These are phyloP conservation scores for Nicotiana benthamiana DNA, from an alignment of 257 asterid species.

Conservation along the genomic window DNA sequence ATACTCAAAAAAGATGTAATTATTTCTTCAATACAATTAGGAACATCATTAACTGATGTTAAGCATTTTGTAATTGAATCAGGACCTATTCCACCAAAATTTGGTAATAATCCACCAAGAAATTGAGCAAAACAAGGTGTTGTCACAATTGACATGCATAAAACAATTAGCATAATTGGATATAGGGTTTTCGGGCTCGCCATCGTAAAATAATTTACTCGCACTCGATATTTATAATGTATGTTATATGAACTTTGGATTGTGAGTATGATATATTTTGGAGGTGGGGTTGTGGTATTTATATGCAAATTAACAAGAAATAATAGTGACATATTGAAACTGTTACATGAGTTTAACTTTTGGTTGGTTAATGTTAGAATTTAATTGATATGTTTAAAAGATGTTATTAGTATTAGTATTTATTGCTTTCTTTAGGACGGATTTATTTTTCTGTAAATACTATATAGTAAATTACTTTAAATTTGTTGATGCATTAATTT, in stretches of 20 bases:
- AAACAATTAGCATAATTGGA: neutral
- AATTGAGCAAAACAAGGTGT: neutral
- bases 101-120: neutral
- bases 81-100: neutral
- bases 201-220: neutral
- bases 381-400: neutral
- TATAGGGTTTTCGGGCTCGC: neutral
- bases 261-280: neutral
- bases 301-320: neutral
- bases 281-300: neutral
- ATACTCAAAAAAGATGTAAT: conserved; percentile 13
- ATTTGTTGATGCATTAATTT: neutral
- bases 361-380: neutral
- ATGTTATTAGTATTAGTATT: neutral
- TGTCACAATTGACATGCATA: neutral
- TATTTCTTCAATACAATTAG: conserved; percentile 20
- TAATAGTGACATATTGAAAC: neutral
- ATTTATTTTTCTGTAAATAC: neutral
- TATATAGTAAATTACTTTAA: neutral
- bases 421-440: neutral
- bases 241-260: neutral
- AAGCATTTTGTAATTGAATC: conserved; percentile 10
- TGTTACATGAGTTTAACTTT: neutral
- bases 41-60: conserved; percentile 9
- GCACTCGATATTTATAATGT: neutral